These are phyloP conservation scores for Tetrastigma voinierianum DNA, from an alignment of 164 flowering plant species.

Conservation along the genomic window DNA sequence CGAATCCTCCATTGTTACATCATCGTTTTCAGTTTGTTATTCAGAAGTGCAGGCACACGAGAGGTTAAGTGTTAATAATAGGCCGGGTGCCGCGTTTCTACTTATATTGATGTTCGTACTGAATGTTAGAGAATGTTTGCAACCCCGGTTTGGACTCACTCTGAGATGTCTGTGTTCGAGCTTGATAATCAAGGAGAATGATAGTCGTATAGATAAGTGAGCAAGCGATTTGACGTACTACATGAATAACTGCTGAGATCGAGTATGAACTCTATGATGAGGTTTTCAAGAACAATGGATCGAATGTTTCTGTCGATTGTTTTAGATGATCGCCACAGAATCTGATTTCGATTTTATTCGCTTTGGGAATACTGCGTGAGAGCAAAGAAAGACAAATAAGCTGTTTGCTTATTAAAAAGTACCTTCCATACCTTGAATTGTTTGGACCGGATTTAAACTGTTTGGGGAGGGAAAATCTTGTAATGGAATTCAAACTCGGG, in stretches of 20 bases:
- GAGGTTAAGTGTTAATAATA: too few relatives aligned
- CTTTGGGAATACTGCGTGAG: conserved; percentile 42
- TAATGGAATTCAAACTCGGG: conserved; percentile 23
- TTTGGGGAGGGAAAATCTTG: conserved; percentile 36
- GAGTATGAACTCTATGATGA: conserved; percentile 44
- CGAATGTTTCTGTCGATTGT: conserved; percentile 21
- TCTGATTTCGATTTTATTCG: conserved; percentile 36
- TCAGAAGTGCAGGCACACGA: too few relatives aligned
- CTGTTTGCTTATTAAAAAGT: conserved; percentile 42
- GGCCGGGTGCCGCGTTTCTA: too few relatives aligned
- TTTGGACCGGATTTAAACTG: conserved; percentile 40
- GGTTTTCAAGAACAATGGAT: conserved; percentile 35
- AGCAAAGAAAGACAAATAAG: conserved; percentile 46
- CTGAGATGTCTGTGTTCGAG: conserved; percentile 28
- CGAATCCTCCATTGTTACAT: too few relatives aligned
- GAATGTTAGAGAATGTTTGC: conserved; percentile 26
- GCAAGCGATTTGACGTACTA: conserved; percentile 47
- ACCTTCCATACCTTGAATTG: conserved; percentile 28
- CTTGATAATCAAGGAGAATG: conserved; percentile 32
- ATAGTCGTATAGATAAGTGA: conserved; percentile 25
- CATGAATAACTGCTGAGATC: conserved; percentile 38
- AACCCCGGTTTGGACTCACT: conserved; percentile 44
- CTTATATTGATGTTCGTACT: conserved; percentile 38
- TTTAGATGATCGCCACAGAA: conserved; percentile 35
- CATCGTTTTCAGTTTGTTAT: too few relatives aligned